Conservation (phyloP, 2,329 filamentous ascomycete species). For the Fusarium chuoi region DNA sequence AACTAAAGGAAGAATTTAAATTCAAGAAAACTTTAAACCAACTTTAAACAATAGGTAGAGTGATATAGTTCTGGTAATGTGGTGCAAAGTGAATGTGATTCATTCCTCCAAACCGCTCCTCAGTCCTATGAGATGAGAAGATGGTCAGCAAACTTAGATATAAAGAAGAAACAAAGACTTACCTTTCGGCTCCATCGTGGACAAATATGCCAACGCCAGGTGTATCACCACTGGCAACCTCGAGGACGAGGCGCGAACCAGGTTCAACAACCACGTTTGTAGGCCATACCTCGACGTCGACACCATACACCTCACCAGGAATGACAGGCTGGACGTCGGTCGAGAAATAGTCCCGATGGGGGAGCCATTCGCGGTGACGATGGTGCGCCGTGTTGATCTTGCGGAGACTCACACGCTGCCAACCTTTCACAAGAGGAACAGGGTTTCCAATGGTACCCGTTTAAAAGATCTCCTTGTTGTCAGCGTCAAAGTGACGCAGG, state of each 20-base stretch:
- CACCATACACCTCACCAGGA: background rate
- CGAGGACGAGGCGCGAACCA: background rate
- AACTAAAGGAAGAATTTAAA: no score
- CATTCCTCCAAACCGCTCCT: background rate
- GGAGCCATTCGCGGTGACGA: background rate
- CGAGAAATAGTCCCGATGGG: background rate
- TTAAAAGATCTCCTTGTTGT: background rate
- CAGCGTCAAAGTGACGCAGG: background rate
- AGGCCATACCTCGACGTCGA: background rate
- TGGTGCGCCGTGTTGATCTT: background rate
- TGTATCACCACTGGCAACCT: background rate
- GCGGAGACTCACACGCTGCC: no score
- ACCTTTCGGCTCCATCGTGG: background rate
- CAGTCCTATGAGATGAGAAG: background rate
- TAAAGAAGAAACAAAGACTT: background rate
- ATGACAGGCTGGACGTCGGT: background rate
- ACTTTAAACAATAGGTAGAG: background rate
- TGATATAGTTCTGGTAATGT: background rate
- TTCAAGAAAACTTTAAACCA: no score
- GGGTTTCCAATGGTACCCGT: background rate
- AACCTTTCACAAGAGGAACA: background rate
- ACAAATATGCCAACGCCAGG: background rate
- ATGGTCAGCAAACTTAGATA: background rate
- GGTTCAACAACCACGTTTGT: background rate
- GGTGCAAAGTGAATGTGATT: background rate